phyloP scores from a whole-genome alignment of 768 basidiomycete species.

The Phlebiopsis flavidoalba region DNA sequence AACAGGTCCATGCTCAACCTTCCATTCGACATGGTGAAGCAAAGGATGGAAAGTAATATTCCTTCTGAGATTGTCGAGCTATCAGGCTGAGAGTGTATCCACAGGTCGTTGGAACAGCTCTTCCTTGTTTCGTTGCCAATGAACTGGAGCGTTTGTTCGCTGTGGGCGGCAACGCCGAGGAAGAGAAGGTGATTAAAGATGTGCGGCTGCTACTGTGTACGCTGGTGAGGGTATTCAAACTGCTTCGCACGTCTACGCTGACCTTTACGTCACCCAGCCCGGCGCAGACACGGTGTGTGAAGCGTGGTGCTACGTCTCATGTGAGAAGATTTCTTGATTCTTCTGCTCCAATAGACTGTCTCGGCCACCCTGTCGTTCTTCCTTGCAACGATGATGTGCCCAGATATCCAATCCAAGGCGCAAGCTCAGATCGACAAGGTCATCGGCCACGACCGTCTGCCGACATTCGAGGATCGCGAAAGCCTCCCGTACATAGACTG shows the following conservation, averaged over 20 bases:
- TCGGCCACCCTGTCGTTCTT: conserved; percentile 55
- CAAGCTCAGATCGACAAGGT: conserved; percentile 64
- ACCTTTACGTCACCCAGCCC: not conserved
- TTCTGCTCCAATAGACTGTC: conserved; percentile 36
- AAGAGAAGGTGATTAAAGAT: conserved; percentile 9
- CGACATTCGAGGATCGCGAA: conserved; percentile 50
- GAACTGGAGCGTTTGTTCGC: conserved; percentile 54
- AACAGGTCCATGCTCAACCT: conserved; percentile 61
- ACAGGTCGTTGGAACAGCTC: conserved; percentile 33
- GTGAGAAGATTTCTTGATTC: not conserved
- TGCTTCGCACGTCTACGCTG: not conserved
- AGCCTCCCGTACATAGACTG: conserved; percentile 52
- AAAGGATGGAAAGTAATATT: conserved; percentile 41
- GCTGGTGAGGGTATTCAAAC: conserved; percentile 8
- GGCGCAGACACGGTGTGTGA: conserved; percentile 7
- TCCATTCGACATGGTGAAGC: conserved; percentile 56
- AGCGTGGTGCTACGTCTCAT: too few species aligned
- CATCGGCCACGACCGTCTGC: conserved; percentile 45
- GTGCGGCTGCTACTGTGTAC: conserved; percentile 21
- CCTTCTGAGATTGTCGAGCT: not conserved
- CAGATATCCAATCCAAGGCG: conserved; percentile 50
- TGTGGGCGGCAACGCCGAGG: conserved; percentile 30
- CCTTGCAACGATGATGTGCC: conserved; percentile 60
- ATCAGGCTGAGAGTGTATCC: conserved; percentile 2
- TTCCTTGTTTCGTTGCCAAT: conserved; percentile 38